Evolutionary conservation across 305 asterid genomes (phyloP).

Genomic region (Lippia alba): DNA sequence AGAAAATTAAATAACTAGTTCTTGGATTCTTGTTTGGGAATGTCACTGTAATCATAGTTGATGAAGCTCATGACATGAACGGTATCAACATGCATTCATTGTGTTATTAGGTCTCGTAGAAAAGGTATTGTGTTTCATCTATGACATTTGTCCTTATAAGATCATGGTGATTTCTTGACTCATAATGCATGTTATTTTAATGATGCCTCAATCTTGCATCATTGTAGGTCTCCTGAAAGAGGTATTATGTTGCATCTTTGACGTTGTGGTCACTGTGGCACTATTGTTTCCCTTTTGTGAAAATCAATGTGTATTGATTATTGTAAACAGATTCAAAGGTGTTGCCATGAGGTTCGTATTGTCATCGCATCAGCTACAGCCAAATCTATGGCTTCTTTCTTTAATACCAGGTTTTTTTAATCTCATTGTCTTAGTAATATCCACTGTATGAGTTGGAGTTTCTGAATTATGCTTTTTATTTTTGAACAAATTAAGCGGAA

Average conservation of each 20-base stretch:
- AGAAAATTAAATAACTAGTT: no score
- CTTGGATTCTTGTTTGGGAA: no score
- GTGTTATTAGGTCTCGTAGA: no score
- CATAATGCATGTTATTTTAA: constrained; percentile 18
- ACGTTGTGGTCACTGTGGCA: constrained; percentile 5
- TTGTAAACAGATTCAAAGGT: no score
- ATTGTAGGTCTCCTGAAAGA: constrained; percentile 84
- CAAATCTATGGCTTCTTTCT: constrained; percentile 85
- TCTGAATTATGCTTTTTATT: constrained; percentile 26
- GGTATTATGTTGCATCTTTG: constrained; percentile 46
- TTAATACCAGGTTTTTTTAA: no score
- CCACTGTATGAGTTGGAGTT: neutral
- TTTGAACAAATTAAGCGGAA: constrained; percentile 53
- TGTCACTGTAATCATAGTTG: no score
- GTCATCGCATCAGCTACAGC: constrained; percentile 43
- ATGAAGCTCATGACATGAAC: no score
- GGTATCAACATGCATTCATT: no score
- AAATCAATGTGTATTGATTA: neutral
- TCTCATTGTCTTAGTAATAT: constrained; percentile 22
- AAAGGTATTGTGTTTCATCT: no score
- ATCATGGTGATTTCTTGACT: no score
- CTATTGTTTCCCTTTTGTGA: neutral
- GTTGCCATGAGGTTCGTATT: no score
- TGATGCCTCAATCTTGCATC: constrained; percentile 27
- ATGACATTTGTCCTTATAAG: constrained; percentile 11